Base-by-base conservation (phyloP, 371 early-diverging fungal genomes). In the Circinella minor region DNA sequence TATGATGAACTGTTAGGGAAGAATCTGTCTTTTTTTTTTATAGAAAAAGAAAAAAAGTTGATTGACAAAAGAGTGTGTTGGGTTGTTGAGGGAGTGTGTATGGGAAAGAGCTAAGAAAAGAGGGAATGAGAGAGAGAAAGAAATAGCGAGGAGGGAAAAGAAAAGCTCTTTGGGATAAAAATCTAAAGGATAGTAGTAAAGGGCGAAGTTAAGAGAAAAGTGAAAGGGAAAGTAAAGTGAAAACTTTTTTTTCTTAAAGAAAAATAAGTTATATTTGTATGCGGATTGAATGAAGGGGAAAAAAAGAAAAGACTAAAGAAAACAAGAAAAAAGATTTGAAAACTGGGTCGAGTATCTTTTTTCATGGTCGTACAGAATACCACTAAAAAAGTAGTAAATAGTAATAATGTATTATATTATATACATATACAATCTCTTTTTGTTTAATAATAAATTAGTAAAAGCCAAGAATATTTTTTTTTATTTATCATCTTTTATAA, bases 11-110 rank as follows among this genome's bases (percentile, higher is more conserved):
- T 27, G 27, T 27, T 27, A 27, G 27, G 27, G 27, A 27, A 27
- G 27, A 27, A 27, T 27, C 27, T 27, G 27, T 27, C 27, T 27
- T 27, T 27, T 27, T 51, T 61, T 9, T 65, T 47, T 43, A 63
- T 15, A 55, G 15, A 36, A 43, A 37, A 43, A 66, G 20, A 39
- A 46, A 10, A 59, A 27, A 27, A 27, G 27, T 27, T 27, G 27
- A 27, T 27, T 27, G 27, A 43, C 20, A 46, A 66, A 55, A 67
- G 55, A 20, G 66, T 20, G 62, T 11, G 17, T 17, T 38, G 43
- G 43, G 38, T 46, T 15, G 17, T 37, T 38, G 39, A 64, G 64
- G 36, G 64, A 64, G 49, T 64, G 64, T 43, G 51, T 49, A 20
- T 43, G 47, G 64, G 49, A n/a, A 49, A 64, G 64, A 37, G 46